These are phyloP conservation scores for Amylocystis lapponica DNA, from an alignment of 768 basidiomycete species.

Conservation along the genomic window DNA sequence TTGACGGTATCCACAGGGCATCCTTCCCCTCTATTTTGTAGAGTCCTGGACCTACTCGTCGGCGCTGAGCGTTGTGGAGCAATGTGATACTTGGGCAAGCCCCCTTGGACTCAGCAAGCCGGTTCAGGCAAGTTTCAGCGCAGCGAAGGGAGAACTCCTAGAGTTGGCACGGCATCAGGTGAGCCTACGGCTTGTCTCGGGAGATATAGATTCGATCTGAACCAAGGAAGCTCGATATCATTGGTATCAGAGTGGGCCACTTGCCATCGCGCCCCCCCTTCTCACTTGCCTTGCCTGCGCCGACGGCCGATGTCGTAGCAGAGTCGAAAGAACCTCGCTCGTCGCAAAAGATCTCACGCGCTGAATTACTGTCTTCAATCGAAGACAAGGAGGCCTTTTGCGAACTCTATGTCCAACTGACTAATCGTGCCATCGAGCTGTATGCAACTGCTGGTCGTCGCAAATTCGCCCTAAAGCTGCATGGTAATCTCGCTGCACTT, in stretches of 20 bases:
- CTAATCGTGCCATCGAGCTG: constrained; percentile 79
- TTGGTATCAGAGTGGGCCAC: constrained; percentile 71
- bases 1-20: constrained; percentile 29
- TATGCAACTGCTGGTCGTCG: constrained; percentile 80
- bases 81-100: constrained; percentile 70
- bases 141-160: constrained; percentile 82
- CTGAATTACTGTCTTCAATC: constrained; percentile 56
- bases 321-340: constrained; percentile 17
- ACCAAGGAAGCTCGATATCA: constrained; percentile 63
- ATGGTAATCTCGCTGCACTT: constrained; percentile 81
- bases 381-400: constrained; percentile 59
- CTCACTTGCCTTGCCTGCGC: constrained; percentile 37
- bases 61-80: constrained; percentile 74
- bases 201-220: too few species aligned
- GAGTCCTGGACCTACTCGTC: constrained; percentile 95
- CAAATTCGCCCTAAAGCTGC: constrained; percentile 81
- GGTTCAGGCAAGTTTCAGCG: constrained; percentile 49
- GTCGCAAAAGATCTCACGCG: constrained; percentile 44
- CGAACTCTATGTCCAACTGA: constrained; percentile 65
- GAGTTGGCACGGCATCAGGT: constrained; percentile 90
- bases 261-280: constrained; percentile 75
- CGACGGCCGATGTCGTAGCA: constrained; percentile 8
- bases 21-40: constrained; percentile 66
- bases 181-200: constrained; percentile 5
- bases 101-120: constrained; percentile 41